These are phyloP conservation scores for Hyaloscypha finlandica DNA, from an alignment of 495 filamentous ascomycete species.

Conservation along the genomic window DNA sequence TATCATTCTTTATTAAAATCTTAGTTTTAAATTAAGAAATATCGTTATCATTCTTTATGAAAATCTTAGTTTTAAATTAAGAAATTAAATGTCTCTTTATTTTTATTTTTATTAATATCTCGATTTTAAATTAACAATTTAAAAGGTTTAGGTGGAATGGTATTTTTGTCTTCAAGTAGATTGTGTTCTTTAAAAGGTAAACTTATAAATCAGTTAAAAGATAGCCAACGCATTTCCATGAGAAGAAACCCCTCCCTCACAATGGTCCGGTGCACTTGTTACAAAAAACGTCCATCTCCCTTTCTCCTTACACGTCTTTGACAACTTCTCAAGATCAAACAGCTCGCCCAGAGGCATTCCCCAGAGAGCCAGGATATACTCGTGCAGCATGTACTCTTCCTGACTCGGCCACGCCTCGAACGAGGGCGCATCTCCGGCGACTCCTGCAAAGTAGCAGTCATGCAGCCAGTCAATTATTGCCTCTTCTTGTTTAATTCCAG, in stretches of 20 bases:
- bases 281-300: slow-evolving; percentile 33
- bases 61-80: too few species aligned
- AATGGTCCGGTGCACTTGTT: slow-evolving; percentile 26
- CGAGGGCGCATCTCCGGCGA: slow-evolving; percentile 51
- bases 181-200: too few species aligned
- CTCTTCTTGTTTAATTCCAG: slow-evolving; percentile 61
- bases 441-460: slow-evolving; percentile 60
- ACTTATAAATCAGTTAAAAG: too few species aligned
- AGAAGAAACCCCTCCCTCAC: slow-evolving; percentile 27
- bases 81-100: too few species aligned
- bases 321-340: slow-evolving; percentile 57
- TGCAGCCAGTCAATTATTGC: slow-evolving; percentile 63
- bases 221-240: slow-evolving; percentile 26
- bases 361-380: slow-evolving; percentile 57
- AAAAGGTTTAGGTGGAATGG: too few species aligned
- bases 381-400: slow-evolving; percentile 31
- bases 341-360: slow-evolving; percentile 58
- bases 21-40: too few species aligned
- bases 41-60: too few species aligned
- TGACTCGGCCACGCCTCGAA: slow-evolving; percentile 46
- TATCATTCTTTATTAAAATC: too few species aligned
- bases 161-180: too few species aligned
- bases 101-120: too few species aligned
- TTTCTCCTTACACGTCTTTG: slow-evolving; percentile 27
- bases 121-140: too few species aligned